phyloP scores from a whole-genome alignment of 2,329 filamentous ascomycete genomes.

The Monilinia fructicola region DNA sequence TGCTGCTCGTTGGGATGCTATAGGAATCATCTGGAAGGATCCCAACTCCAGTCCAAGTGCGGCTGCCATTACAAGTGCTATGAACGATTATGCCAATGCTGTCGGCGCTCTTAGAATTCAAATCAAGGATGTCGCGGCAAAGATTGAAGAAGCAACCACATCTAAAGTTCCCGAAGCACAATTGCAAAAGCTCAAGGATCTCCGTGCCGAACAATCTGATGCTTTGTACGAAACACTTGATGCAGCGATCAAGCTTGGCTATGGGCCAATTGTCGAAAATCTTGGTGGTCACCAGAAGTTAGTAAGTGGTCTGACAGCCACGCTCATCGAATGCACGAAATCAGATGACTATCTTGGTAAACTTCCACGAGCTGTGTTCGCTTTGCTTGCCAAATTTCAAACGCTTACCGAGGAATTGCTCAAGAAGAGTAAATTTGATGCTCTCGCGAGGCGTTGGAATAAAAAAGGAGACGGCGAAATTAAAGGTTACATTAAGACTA shows the following conservation, averaged over 20 bases:
- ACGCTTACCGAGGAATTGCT: constrained; percentile 58
- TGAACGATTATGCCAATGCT: constrained; percentile 39
- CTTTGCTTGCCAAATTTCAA: constrained; percentile 60
- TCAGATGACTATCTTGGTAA: constrained; percentile 53
- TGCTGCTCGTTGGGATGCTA: constrained; percentile 54
- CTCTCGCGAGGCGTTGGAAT: constrained; percentile 61
- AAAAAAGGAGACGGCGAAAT: constrained; percentile 64
- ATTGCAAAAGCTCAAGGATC: constrained; percentile 44
- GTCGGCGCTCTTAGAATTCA: constrained; percentile 37
- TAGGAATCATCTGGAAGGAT: constrained; percentile 52
- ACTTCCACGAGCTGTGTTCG: constrained; percentile 55
- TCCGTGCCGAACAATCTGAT: constrained; percentile 49
- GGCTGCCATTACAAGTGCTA: constrained; percentile 37
- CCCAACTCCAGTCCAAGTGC: constrained; percentile 36
- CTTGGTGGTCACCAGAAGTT: constrained; percentile 58
- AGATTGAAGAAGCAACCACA: constrained; percentile 34
- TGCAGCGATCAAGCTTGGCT: constrained; percentile 54
- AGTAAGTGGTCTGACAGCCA: constrained; percentile 54
- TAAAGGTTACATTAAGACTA: constrained; percentile 59
- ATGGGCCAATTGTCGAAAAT: constrained; percentile 56
- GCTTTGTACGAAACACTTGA: constrained; percentile 53
- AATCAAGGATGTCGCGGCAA: constrained; percentile 35
- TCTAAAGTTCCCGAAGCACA: constrained; percentile 32
- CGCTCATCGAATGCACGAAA: constrained; percentile 55
- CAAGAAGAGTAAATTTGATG: constrained; percentile 65